These are phyloP conservation scores for Lactarius akahatsu DNA, from an alignment of 768 basidiomycete genomes.

Conservation along the genomic window DNA sequence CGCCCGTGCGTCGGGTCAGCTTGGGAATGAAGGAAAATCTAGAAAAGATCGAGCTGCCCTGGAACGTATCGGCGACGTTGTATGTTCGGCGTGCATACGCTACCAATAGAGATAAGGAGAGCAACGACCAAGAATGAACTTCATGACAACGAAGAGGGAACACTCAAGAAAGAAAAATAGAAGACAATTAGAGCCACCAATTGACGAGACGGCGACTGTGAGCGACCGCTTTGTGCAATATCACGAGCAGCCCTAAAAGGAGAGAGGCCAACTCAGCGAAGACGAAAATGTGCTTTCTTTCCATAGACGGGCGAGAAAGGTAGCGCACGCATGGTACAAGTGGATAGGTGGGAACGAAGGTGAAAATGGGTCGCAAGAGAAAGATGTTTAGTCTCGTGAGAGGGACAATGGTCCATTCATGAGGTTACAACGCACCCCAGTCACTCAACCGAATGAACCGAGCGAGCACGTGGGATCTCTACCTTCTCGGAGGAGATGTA, in stretches of 20 bases:
- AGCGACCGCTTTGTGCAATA: background rate
- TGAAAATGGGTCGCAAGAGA: background rate
- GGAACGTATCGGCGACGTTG: no score
- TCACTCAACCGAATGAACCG: background rate
- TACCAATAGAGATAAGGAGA: no score
- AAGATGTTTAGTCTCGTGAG: background rate
- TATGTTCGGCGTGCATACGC: no score
- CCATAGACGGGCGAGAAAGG: background rate
- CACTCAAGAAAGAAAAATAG: no score
- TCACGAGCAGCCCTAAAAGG: background rate
- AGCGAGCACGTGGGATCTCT: background rate
- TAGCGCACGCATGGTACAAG: background rate
- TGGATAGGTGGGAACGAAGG: background rate
- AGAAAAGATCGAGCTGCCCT: no score
- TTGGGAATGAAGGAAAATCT: no score
- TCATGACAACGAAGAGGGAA: no score
- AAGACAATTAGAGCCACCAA: slow-evolving; percentile 32
- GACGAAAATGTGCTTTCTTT: background rate
- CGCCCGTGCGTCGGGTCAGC: no score
- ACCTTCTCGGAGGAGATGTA: background rate
- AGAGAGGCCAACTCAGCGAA: background rate
- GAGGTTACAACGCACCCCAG: background rate
- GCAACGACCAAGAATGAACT: no score
- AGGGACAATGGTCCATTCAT: background rate
- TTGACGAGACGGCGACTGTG: background rate